Evolutionary conservation across 192 early-diverging fungal species (phyloP), one percentile per base, ranked within the genome.

Genomic region (Umbelopsis isabellina): DNA sequence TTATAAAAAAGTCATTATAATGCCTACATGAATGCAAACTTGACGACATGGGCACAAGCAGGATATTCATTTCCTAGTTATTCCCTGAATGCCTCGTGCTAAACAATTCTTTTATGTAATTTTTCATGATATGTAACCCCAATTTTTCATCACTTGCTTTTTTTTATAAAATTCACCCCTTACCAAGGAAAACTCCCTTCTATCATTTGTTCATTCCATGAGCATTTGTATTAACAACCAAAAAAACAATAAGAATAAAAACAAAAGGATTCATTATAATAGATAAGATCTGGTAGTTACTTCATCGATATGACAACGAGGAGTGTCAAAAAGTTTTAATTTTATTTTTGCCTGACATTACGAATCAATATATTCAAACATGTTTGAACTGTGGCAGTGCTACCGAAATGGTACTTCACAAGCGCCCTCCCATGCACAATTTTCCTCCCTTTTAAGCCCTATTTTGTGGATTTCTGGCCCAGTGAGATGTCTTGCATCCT

Each of bases 41-140:
- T 66, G 44, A 66, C 65, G 20, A 66, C 65, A 13, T 66, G 65
- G 65, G 65, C 41, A 9, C 65, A 66, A 66, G 65, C 65, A 47
- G 65, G 65, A 11, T 66, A 66, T 47, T 46, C 41, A 22, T 47
- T 66, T 33, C 65, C 65, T 12, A 46, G 27, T 46, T 66, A 61
- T 25, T 35, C 27, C 18, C 18, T 61, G 16, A 61, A 61, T 61
- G 33, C 13, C 55, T 61, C 55, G 55, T 61, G 55, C 13, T 61
- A 61, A 25, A 21, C 52, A 27, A 49, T 49, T 49, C 30, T 21
- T 3, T 27, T 33, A 21, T 55, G 30, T 13, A 61, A 61, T 61
- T 5, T 21, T 21, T 49, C 9, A 49, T 20, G 6, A 49, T 33
- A 12, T 35, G 10, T 25, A 35, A 35, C 55, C 55, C 55, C 55